phyloP scores from a whole-genome alignment of 306 rosid genomes.

The Cucurbita maxima region DNA sequence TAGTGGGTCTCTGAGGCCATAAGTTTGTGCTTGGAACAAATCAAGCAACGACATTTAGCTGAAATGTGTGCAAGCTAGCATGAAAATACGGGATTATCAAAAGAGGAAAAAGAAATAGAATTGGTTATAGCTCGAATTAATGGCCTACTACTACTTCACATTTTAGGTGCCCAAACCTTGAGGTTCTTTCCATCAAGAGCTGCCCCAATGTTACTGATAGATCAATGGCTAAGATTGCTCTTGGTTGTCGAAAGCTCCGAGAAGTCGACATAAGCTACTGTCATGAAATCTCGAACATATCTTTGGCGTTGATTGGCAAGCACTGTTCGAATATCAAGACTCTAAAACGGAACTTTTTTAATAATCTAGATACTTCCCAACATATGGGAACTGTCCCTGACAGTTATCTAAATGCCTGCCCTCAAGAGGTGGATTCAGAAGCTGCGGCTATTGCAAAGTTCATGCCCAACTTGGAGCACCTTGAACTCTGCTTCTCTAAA shows the following conservation, averaged over 20 bases:
- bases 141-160: not conserved
- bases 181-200: constrained; percentile 64
- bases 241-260: constrained; percentile 28
- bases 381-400: constrained; percentile 57
- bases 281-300: constrained; percentile 36
- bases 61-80: not conserved
- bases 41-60: not conserved
- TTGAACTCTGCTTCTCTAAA: constrained; percentile 68
- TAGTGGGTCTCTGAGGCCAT: not conserved
- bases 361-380: constrained; percentile 59
- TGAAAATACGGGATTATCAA: not conserved
- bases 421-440: constrained; percentile 79
- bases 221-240: constrained; percentile 40
- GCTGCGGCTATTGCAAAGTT: constrained; percentile 61
- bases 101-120: not conserved
- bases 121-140: not conserved
- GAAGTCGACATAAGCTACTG: constrained; percentile 55
- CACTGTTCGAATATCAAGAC: constrained; percentile 49
- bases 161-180: constrained; percentile 15
- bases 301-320: constrained; percentile 33
- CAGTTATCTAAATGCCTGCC: constrained; percentile 52
- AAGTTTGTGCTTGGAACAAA: not conserved
- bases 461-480: constrained; percentile 59
- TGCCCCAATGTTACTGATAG: constrained; percentile 59
- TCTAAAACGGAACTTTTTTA: constrained; percentile 58